Base-by-base conservation (phyloP, 176 grass and related monocot species). In the Aegilops sharonensis region DNA sequence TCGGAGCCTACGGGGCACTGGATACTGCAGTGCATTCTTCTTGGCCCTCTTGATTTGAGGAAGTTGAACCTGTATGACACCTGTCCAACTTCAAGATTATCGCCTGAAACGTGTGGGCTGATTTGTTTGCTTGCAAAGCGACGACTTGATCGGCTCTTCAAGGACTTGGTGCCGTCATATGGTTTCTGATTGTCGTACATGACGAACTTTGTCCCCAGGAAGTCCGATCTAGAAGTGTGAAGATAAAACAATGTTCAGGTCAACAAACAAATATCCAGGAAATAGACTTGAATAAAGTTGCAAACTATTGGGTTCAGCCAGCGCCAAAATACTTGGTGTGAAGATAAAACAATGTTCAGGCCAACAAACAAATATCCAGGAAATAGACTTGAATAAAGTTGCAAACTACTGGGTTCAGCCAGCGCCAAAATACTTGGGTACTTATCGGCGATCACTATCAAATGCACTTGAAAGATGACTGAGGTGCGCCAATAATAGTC, bases 51-150 rank as follows among this genome's bases (percentile, higher is more conserved):
- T 80, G 93, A 90, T 87, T 98, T 98, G 21, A 98, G 91, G 52
- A 99, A 90, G 89, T 96, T 99, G 73, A 99, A 99, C 73, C 94
- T 96, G 54, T 96, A 96, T 8, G 83, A 88, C 27, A 94, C 83
- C 52, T 87, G 89, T 63, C 97, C 97, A 64, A 94, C 85, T 78
- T 99, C 82, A 47, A 90, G 89, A 82, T 94, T 93, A 15, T 85
- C 64, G 9, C 87, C 85, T 64, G 90, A 84, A 40, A 91, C 94
- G n/a, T 99, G 85, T 13, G 97, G 94, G 61, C 92, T 99, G 64
- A 99, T 90, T 74, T 92, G 90, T 84, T 96, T 96, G 90, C 89
- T 96, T 34, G 94, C 76, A 45, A 96, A 99, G 40, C 87, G 90
- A n/a, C 90, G 90, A 40, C 77, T 88, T 60, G 85, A 92, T 84